Evolutionary conservation across 495 filamentous ascomycete genomes (phyloP), one percentile per base, ranked within the genome.

Genomic region (Aspergillus taichungensis): DNA sequence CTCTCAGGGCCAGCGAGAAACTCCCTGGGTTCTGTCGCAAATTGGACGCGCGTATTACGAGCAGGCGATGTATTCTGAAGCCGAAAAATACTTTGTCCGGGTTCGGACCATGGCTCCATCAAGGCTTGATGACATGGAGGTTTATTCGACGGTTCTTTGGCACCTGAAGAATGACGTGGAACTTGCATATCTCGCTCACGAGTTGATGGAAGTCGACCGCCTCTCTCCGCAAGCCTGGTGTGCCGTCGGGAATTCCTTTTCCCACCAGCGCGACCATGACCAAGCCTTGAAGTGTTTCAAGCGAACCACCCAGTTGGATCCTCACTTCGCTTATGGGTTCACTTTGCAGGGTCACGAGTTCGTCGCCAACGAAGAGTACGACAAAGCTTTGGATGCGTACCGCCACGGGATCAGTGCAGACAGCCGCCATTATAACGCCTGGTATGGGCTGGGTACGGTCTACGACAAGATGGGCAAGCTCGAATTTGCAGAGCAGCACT

Each of bases 81-180:
- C 92, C 5, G 90, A 94, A 54, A 88, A 85, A 53, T 80, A 79
- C 52, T 98, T 94, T 62, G 66, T 78, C 33, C 77, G 82, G 35
- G 75, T 96, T 30, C 83, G 84, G 46, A 71, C 78, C 32, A 68
- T 90, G 37, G 80, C 85, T 18, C 89, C 88, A 6, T 83, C 85
- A 4, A 79, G 85, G 13, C 71, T 89, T 37, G 84, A 90, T 51
- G 90, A 95, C 55, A 95, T 96, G 90, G 92, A 98, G 56, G 82
- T 95, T 13, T 98, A 92, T 62, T 96, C 91, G 3, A 97, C 94
- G 9, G 80, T 91, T n/a, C 78, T 98, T 6, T 98, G 92, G 92
- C 87, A 94, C 59, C 70, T 95, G 49, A 92, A 94, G 59, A 85
- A 82, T 52, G 92, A 96, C 50, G 83, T 87, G 6, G 87, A 95